Percentiles rank a stretch among this genome's conserved stretches.
phyloP scores from a whole-genome alignment of 352 stramenopile genomes.

The Detonula confervacea region DNA sequence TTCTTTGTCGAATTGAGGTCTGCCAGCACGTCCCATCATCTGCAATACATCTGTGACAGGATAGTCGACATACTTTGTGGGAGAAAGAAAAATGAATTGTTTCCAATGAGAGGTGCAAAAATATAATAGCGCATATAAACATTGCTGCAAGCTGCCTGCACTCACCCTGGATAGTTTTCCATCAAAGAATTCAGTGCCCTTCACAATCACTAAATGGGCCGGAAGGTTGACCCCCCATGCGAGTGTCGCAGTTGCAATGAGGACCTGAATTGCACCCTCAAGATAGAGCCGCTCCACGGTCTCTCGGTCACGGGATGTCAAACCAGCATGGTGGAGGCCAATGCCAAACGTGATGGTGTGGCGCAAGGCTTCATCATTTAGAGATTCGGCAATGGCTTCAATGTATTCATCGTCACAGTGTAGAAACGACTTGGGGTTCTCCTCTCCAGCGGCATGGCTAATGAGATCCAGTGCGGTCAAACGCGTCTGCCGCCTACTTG shows the following conservation, averaged over 20 bases:
- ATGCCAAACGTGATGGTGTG: conserved; percentile 98
- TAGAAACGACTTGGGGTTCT: conserved; percentile 93
- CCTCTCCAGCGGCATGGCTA: conserved; percentile 89
- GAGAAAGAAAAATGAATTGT: too few relatives aligned
- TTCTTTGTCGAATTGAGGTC: conserved; percentile 93
- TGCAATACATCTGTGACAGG: conserved; percentile 98
- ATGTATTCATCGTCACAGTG: conserved; percentile 90
- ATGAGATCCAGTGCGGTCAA: conserved; percentile 98
- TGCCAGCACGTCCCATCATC: conserved; percentile 95
- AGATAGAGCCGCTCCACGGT: conserved; percentile 96
- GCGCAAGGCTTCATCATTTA: conserved; percentile 90
- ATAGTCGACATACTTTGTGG: conserved; percentile 98
- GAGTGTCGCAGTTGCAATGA: conserved; percentile 76
- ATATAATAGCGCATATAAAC: too few relatives aligned
- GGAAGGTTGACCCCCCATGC: conserved; percentile 99
- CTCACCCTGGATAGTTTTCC: conserved; percentile 89
- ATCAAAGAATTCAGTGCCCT: conserved; percentile 98
- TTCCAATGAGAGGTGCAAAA: too few relatives aligned
- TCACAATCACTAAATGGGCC: conserved; percentile 95
- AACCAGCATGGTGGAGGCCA: conserved; percentile 95
- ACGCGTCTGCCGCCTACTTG: conserved; percentile 96
- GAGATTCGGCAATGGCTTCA: conserved; percentile 68
- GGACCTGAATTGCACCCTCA: conserved; percentile 94
- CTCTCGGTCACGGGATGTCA: conserved; percentile 89
- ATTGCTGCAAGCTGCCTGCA: too few relatives aligned